A percentile compares a stretch with the other conserved stretches of the same genome.
phyloP scores from a whole-genome alignment of 768 basidiomycete genomes.

The Mrakia frigida region DNA sequence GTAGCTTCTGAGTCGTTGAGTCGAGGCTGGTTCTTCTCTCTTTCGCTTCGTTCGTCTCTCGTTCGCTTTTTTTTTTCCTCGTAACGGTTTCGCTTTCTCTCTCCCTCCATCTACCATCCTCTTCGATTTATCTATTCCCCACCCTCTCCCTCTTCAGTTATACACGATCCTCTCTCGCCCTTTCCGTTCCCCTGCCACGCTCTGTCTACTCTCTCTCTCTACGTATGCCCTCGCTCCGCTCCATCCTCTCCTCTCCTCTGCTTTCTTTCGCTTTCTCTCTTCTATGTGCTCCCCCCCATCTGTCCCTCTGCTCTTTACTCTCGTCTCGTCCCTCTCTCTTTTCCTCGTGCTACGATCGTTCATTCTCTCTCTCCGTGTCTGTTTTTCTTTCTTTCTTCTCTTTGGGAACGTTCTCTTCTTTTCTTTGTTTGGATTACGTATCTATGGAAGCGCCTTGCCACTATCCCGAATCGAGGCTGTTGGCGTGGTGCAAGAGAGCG shows the following conservation, averaged over 20 bases:
- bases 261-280: background rate
- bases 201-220: background rate
- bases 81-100: too few relatives aligned
- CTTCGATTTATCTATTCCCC: too few relatives aligned
- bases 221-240: background rate
- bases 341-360: background rate
- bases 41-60: too few relatives aligned
- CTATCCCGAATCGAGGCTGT: too few relatives aligned
- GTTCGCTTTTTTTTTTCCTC: too few relatives aligned
- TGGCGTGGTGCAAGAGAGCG: too few relatives aligned
- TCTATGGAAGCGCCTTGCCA: too few relatives aligned
- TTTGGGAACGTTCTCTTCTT: background rate
- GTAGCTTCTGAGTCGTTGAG: too few relatives aligned
- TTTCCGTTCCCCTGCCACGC: background rate
- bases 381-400: background rate
- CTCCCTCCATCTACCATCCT: too few relatives aligned
- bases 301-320: background rate
- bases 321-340: background rate
- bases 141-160: too few relatives aligned
- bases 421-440: too few relatives aligned
- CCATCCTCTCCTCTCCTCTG: background rate
- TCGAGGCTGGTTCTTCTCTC: too few relatives aligned
- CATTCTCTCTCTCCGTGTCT: background rate
- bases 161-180: background rate
- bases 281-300: background rate